Evolutionary conservation across 495 filamentous ascomycete species (phyloP).

Genomic region (Darksidea phi): DNA sequence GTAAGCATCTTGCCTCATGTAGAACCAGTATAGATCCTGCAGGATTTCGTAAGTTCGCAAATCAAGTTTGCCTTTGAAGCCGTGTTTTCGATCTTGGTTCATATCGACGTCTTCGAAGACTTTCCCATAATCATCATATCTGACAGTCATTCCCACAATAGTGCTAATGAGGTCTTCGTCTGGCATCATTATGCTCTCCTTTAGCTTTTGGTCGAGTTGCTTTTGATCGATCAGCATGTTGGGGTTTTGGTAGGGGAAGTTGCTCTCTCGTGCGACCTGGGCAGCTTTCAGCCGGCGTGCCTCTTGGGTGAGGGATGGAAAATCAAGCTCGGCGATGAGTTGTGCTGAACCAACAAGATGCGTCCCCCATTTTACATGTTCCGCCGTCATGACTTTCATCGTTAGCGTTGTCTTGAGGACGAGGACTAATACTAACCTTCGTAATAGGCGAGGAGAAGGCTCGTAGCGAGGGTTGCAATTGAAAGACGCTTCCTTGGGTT

Average conservation of each 20-base stretch:
- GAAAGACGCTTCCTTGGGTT: constrained; percentile 69
- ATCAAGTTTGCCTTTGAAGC: constrained; percentile 30
- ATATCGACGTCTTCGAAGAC: constrained; percentile 21
- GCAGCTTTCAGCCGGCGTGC: constrained; percentile 58
- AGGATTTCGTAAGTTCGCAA: constrained; percentile 66
- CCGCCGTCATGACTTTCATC: constrained; percentile 68
- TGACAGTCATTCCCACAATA: constrained; percentile 40
- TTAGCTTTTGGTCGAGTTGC: constrained; percentile 19
- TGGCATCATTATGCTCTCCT: constrained; percentile 23
- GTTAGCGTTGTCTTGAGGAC: not conserved
- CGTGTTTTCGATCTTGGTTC: constrained; percentile 4
- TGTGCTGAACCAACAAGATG: constrained; percentile 84
- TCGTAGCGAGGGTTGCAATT: constrained; percentile 80
- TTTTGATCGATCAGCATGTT: constrained; percentile 33
- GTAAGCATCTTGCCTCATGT: constrained; percentile 85
- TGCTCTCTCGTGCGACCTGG: constrained; percentile 39
- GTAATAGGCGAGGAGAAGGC: constrained; percentile 85
- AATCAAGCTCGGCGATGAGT: constrained; percentile 80
- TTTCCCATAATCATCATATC: constrained; percentile 39
- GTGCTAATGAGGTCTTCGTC: constrained; percentile 42
- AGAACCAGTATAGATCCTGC: constrained; percentile 96
- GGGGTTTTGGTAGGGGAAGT: constrained; percentile 36
- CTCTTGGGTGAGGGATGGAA: constrained; percentile 65
- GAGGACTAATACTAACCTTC: constrained; percentile 50
- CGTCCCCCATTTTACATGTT: constrained; percentile 93